Percentiles rank a stretch among this genome's conserved stretches.
Conservation (phyloP, 345 rosid genomes). For the Salix exigua region DNA sequence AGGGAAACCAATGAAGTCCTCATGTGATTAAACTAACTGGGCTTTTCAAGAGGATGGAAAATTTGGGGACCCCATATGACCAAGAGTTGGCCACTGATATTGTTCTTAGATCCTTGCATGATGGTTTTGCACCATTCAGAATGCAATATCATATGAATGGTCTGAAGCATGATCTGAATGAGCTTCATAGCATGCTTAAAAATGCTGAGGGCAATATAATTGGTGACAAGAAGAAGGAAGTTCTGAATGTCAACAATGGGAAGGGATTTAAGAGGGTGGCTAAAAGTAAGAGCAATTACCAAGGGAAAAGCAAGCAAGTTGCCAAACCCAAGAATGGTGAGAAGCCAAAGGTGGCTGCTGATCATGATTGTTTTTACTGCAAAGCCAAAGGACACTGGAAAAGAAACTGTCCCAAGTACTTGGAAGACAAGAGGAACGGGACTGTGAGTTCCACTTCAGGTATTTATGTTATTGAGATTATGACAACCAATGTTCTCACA, state of each 20-base stretch:
- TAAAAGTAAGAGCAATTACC: neutral
- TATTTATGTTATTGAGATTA: neutral
- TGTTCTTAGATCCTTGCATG: neutral
- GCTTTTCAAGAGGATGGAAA: too few species aligned
- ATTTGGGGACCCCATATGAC: neutral
- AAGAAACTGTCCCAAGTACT: neutral
- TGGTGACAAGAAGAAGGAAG: neutral
- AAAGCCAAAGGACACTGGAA: neutral
- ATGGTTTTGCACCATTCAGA: neutral
- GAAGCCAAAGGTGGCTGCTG: too few species aligned
- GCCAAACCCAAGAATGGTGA: neutral
- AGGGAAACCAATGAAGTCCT: too few species aligned
- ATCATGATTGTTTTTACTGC: too few species aligned
- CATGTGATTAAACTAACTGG: too few species aligned
- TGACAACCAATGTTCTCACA: neutral
- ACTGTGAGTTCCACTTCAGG: neutral
- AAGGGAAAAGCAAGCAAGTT: neutral
- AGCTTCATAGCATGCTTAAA: neutral
- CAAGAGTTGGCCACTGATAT: neutral
- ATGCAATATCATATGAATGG: neutral
- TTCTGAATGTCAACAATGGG: neutral
- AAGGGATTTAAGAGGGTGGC: neutral
- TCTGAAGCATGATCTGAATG: neutral
- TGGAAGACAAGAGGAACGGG: neutral
- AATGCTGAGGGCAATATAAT: neutral